Conservation (phyloP, 192 early-diverging fungal genomes). For the Borealophlyctis nickersoniae region DNA sequence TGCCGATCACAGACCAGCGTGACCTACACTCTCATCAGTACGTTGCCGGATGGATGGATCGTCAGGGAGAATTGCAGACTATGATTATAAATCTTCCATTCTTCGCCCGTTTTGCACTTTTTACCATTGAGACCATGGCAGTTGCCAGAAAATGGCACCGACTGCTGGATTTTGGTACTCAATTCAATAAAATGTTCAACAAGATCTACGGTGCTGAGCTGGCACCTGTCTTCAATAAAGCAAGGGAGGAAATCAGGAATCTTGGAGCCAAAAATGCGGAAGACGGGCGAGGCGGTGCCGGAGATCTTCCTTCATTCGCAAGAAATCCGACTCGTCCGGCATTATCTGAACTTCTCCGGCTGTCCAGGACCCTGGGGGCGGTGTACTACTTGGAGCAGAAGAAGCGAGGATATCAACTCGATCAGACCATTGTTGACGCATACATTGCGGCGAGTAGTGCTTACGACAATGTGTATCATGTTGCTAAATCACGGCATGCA, state of each 20-base stretch:
- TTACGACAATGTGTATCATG: constrained; percentile 7
- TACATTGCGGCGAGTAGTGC: constrained; percentile 5
- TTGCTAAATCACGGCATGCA: neutral
- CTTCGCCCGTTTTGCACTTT: constrained; percentile 14
- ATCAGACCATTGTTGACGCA: neutral
- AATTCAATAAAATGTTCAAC: constrained; percentile 23
- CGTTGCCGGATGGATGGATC: constrained; percentile 23
- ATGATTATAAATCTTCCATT: constrained; percentile 20
- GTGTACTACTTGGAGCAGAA: neutral
- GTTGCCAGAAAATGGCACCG: constrained; percentile 23
- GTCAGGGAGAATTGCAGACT: constrained; percentile 13
- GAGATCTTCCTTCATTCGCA: constrained; percentile 1
- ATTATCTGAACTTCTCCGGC: neutral
- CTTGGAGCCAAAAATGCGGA: neutral
- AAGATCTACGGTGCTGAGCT: constrained; percentile 8
- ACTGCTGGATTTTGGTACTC: constrained; percentile 14
- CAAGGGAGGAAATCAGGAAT: neutral
- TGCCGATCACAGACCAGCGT: constrained; percentile 14
- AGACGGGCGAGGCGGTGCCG: neutral
- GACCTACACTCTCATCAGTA: constrained; percentile 19
- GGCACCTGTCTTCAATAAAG: constrained; percentile 13
- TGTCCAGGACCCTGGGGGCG: constrained; percentile 7
- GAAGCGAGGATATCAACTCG: neutral
- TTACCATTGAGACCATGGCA: constrained; percentile 22
- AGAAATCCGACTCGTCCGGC: neutral